Base-by-base conservation (phyloP, 202 grass and related monocot species). In the Panicum hallii region DNA sequence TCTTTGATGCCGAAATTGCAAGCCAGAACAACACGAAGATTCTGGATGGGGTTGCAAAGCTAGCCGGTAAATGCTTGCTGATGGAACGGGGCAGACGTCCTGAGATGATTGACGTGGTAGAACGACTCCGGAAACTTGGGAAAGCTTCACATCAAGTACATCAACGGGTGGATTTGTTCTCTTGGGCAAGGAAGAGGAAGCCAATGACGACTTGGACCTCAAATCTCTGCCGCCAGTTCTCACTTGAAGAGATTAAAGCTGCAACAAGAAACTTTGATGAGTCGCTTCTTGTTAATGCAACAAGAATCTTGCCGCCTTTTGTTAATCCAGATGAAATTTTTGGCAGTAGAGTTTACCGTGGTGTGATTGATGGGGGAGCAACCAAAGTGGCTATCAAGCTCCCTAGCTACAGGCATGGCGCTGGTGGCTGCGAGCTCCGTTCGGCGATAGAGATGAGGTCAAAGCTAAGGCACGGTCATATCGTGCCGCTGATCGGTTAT, bases 391-490 rank as follows among this genome's bases (percentile, higher is more conserved):
- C 85, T 2, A 86, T 90, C 82, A 93, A 83, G 68, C 71, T 85
- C 50, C 79, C 53, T 8, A 56, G 9, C 32, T 6, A 38, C 15
- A 54, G 15, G 4, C 16, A 54, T 54, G 16, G 12, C 34, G 3
- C 2, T 16, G 0, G 2, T 38, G 13, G 13, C 5, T 13, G 6
- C 38, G 83, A 89, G 75, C 89, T 87, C 75, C 79, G 72, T 45
- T 87, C 90, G n/a, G 83, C 77, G 83, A 92, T 89, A 1, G 75
- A 83, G 82, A 88, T 68, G 84, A 70, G 87, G 5, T 93, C 88
- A 11, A 90, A 90, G 84, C 81, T 93, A 38, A 76, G 77, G 0
- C 91, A 92, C 26, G 26, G 76, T 38, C 90, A 92, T 36, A 26
- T 92, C 3, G 90, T 87, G 19, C 89, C 87, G 19, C 79, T 89